Evolutionary conservation across 2,329 filamentous ascomycete species (phyloP).

Genomic region (Arthrobotrys pseudoclavata): DNA sequence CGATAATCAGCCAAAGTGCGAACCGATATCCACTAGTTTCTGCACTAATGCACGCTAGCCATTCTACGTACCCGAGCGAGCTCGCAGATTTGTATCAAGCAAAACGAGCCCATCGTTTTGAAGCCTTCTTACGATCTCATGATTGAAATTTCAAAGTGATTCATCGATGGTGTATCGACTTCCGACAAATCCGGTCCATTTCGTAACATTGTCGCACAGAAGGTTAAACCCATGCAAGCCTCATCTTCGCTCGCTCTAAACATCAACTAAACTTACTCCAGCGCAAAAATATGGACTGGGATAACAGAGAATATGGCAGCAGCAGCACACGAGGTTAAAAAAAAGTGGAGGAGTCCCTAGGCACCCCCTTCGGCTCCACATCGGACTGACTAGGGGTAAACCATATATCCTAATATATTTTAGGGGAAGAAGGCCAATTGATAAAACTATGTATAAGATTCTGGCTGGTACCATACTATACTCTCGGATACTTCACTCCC

Average conservation of each 20-base stretch:
- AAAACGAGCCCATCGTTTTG: not conserved
- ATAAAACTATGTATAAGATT: slow-evolving; percentile 27
- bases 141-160: not conserved
- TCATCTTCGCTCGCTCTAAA: slow-evolving; percentile 16
- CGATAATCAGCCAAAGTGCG: slow-evolving; percentile 14
- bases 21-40: slow-evolving; percentile 2
- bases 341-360: slow-evolving; percentile 45
- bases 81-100: not conserved
- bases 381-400: slow-evolving; percentile 26
- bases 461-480: not conserved
- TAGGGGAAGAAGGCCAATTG: not conserved
- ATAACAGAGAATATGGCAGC: not conserved
- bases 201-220: not conserved
- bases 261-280: not conserved
- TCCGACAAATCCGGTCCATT: not conserved
- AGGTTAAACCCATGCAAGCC: not conserved
- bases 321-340: slow-evolving; percentile 21
- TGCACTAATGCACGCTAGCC: slow-evolving; percentile 7
- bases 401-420: slow-evolving; percentile 35
- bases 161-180: not conserved
- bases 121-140: slow-evolving; percentile 10
- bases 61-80: not conserved
- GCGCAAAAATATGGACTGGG: not conserved
- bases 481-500: slow-evolving; percentile 3
- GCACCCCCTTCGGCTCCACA: slow-evolving; percentile 18